Conservation (phyloP, 331 rosid species). For the Telfairia occidentalis region DNA sequence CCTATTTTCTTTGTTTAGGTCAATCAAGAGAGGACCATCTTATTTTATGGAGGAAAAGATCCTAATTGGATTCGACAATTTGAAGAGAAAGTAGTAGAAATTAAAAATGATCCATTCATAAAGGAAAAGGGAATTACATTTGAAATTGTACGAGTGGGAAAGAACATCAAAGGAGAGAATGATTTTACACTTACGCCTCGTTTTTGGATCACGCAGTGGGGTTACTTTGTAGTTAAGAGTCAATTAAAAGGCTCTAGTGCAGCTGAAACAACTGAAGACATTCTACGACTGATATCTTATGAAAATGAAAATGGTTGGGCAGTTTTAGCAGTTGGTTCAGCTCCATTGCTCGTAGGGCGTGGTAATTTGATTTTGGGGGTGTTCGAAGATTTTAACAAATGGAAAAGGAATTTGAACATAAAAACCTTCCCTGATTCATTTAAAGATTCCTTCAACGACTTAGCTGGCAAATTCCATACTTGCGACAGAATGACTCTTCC, state of each 20-base stretch:
- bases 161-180: background rate
- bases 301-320: constrained; percentile 10
- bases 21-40: background rate
- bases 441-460: background rate
- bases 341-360: background rate
- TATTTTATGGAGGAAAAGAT: constrained; percentile 11
- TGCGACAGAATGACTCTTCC: constrained; percentile 7
- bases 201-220: background rate
- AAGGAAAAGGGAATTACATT: background rate
- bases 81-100: background rate
- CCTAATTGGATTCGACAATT: background rate
- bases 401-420: background rate
- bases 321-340: background rate
- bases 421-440: background rate
- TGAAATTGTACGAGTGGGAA: background rate
- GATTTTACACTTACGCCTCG: background rate
- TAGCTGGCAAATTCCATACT: background rate
- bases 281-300: background rate
- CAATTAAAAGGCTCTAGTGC: background rate
- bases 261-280: background rate
- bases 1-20: background rate
- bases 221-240: background rate
- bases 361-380: background rate
- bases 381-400: background rate
- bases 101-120: background rate